A percentile compares a stretch with the other conserved stretches of the same genome.
Evolutionary conservation across 345 rosid genomes (phyloP).

Genomic region (Lepidium didymum): DNA sequence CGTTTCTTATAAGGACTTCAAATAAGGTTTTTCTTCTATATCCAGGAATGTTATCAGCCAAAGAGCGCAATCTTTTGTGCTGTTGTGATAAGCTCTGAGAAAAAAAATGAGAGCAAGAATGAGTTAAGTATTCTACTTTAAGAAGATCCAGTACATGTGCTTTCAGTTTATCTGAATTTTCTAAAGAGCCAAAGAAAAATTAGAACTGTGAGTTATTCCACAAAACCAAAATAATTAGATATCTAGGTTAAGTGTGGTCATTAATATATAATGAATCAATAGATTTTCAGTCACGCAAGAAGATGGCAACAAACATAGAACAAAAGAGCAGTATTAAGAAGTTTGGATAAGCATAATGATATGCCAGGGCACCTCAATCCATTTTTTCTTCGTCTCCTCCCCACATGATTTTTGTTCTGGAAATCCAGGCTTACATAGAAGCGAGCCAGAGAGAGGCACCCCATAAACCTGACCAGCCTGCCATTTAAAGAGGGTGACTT

Average conservation of each 20-base stretch:
- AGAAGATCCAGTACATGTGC: not conserved
- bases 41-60: conserved; percentile 92
- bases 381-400: conserved; percentile 84
- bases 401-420: conserved; percentile 78
- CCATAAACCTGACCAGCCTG: conserved; percentile 99
- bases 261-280: not conserved
- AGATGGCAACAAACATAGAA: not conserved
- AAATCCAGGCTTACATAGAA: conserved; percentile 72
- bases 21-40: conserved; percentile 65
- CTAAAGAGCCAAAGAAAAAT: not conserved
- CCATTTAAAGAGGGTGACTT: conserved; percentile 8
- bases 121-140: conserved; percentile 7
- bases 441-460: conserved; percentile 81
- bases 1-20: conserved; percentile 87
- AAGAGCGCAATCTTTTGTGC: conserved; percentile 74
- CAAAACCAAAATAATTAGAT: not conserved
- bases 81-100: conserved; percentile 76
- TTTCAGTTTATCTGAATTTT: not conserved
- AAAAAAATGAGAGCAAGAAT: conserved; percentile 4
- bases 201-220: not conserved
- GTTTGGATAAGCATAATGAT: not conserved
- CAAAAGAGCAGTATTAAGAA: not conserved
- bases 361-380: conserved; percentile 79
- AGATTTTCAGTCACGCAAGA: not conserved
- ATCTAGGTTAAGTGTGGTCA: not conserved